Conservation (phyloP, 2,329 filamentous ascomycete species). For the Aspergillus sp. region DNA sequence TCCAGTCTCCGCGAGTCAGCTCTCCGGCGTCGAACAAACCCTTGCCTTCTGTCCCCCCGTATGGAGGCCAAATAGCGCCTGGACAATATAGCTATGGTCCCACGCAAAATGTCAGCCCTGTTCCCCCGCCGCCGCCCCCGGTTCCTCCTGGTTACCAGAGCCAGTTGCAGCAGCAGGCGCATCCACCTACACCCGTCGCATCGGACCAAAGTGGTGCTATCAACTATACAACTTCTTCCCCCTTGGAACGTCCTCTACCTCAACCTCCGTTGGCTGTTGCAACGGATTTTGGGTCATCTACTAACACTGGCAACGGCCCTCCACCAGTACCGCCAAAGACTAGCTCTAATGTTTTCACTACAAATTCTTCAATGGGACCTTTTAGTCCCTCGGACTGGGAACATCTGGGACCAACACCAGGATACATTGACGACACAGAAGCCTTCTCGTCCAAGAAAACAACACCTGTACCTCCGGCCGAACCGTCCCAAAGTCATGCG, state of each 20-base stretch:
- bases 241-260: conserved; percentile 6
- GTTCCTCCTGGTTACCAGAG: conserved; percentile 33
- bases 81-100: conserved; percentile 9
- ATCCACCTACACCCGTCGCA: background rate
- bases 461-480: conserved; percentile 3
- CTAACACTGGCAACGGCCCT: conserved; percentile 8
- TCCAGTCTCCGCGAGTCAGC: conserved; percentile 10
- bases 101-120: conserved; percentile 14
- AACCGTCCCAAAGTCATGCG: conserved; percentile 9
- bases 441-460: conserved; percentile 16
- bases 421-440: conserved; percentile 31
- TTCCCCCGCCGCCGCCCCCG: conserved; percentile 15
- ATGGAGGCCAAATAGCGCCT: background rate
- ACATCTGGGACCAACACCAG: conserved; percentile 31
- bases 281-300: conserved; percentile 1
- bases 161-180: conserved; percentile 16
- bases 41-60: conserved; percentile 10
- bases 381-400: conserved; percentile 45
- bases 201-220: background rate
- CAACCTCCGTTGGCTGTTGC: conserved; percentile 4
- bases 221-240: conserved; percentile 4
- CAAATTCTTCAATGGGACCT: conserved; percentile 33
- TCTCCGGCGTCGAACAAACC: conserved; percentile 14
- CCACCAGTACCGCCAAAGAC: conserved; percentile 19
- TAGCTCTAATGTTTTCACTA: conserved; percentile 12